Evolutionary conservation across 2,329 filamentous ascomycete genomes (phyloP).

Genomic region (Talaromyces sp.): DNA sequence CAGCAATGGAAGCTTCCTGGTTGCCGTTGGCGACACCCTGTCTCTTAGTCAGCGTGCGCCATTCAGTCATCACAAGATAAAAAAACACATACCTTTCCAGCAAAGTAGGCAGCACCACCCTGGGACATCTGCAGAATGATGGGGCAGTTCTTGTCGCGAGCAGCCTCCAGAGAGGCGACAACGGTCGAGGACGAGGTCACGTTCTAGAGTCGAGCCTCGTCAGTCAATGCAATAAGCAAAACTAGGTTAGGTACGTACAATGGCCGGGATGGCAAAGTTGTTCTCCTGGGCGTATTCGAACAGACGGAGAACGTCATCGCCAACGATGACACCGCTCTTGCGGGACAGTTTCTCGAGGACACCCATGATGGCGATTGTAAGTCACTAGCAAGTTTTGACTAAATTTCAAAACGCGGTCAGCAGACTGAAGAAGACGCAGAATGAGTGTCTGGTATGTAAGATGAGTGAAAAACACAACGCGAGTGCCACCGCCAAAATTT

Average conservation of each 20-base stretch:
- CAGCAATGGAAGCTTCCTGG: constrained; percentile 83
- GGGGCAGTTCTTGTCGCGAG: constrained; percentile 82
- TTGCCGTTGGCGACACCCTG: constrained; percentile 71
- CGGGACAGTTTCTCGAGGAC: constrained; percentile 52
- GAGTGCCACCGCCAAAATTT: not conserved
- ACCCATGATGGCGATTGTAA: constrained; percentile 33
- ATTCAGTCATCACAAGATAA: not conserved
- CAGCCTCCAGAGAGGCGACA: constrained; percentile 86
- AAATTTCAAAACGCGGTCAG: not conserved
- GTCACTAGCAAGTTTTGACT: not conserved
- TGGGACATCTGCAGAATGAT: constrained; percentile 92
- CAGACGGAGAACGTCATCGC: constrained; percentile 63
- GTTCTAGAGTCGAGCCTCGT: constrained; percentile 49
- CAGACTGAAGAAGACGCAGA: not conserved
- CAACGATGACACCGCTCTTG: constrained; percentile 62
- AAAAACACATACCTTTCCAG: constrained; percentile 60
- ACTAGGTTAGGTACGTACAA: constrained; percentile 44
- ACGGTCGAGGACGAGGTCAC: constrained; percentile 88
- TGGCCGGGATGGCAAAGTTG: constrained; percentile 80
- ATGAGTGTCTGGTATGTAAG: constrained; percentile 1
- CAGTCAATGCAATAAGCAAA: not conserved
- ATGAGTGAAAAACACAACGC: not conserved
- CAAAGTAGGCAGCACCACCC: constrained; percentile 89
- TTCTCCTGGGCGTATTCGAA: constrained; percentile 89
- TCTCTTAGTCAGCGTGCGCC: not conserved